Percentiles rank a stretch among this genome's conserved stretches.
phyloP scores from a whole-genome alignment of 2,329 filamentous ascomycete genomes.

The Domatiomyces globalis region DNA sequence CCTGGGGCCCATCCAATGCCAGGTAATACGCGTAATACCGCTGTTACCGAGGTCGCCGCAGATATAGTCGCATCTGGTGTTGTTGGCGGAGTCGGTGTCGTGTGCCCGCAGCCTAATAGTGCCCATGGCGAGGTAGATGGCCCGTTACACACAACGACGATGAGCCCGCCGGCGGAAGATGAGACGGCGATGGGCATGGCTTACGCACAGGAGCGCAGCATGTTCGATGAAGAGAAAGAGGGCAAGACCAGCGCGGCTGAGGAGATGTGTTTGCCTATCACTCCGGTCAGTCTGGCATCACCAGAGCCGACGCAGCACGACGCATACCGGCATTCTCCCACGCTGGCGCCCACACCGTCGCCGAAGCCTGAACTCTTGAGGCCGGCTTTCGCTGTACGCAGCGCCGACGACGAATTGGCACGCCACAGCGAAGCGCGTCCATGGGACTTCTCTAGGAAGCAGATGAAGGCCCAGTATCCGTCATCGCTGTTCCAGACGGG shows the following conservation, averaged over 20 bases:
- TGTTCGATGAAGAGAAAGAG: slow-evolving; percentile 6
- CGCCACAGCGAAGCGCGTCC: slow-evolving; percentile 7
- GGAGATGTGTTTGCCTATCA: neutral
- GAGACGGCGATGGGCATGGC: slow-evolving; percentile 18
- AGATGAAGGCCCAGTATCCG: slow-evolving; percentile 53
- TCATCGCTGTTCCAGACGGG: slow-evolving; percentile 78
- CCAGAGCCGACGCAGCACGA: neutral
- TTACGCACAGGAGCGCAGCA: slow-evolving; percentile 14
- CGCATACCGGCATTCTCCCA: neutral
- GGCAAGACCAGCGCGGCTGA: slow-evolving; percentile 1
- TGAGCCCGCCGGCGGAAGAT: slow-evolving; percentile 3
- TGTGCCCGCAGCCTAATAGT: slow-evolving; percentile 11
- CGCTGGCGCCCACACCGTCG: neutral
- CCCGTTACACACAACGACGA: neutral
- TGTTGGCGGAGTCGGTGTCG: slow-evolving; percentile 1
- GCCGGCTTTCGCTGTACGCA: neutral
- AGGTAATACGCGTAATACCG: slow-evolving; percentile 8
- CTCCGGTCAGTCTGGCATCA: neutral
- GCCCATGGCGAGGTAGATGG: neutral
- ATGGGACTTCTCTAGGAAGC: slow-evolving; percentile 15
- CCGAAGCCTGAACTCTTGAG: neutral
- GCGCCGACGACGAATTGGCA: slow-evolving; percentile 12
- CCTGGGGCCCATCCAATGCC: slow-evolving; percentile 15
- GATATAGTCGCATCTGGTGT: slow-evolving; percentile 7
- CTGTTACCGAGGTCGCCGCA: slow-evolving; percentile 1